Percentiles rank a stretch among this genome's conserved stretches.
phyloP scores from a whole-genome alignment of 2,329 filamentous ascomycete genomes.

The Talaromyces sp. region DNA sequence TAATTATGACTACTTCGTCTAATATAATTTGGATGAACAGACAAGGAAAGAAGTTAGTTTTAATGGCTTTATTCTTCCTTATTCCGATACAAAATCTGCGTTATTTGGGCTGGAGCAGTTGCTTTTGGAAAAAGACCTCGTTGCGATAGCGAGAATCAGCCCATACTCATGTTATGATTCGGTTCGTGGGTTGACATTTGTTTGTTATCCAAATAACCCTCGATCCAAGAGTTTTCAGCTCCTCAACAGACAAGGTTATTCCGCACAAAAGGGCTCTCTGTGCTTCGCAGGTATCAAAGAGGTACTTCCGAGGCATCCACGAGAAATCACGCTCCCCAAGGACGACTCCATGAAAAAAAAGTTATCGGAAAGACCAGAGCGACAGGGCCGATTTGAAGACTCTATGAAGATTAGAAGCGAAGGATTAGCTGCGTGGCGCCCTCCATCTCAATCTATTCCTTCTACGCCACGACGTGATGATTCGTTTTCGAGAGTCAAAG shows the following conservation, averaged over 20 bases:
- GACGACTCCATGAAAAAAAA: neutral
- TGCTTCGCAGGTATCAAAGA: constrained; percentile 8
- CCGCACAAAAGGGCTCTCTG: neutral
- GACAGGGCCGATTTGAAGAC: constrained; percentile 15
- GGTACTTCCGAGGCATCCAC: constrained; percentile 5
- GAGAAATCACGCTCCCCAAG: neutral
- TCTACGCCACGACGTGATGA: neutral
- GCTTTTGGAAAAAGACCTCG: constrained; percentile 26
- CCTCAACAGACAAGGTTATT: constrained; percentile 20
- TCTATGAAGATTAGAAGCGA: neutral
- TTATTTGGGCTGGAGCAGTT: constrained; percentile 28
- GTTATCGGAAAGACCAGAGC: constrained; percentile 13
- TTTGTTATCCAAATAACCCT: constrained; percentile 30
- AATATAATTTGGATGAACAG: constrained; percentile 10
- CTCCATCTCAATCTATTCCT: neutral
- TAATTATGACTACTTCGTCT: neutral
- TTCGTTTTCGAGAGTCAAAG: neutral
- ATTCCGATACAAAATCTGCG: constrained; percentile 28
- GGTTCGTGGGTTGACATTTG: constrained; percentile 20
- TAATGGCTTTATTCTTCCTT: constrained; percentile 37
- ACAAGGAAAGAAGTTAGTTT: constrained; percentile 19
- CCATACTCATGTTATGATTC: neutral
- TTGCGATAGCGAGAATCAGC: constrained; percentile 31
- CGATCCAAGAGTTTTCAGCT: constrained; percentile 27
- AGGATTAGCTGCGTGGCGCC: neutral